These are phyloP conservation scores for Umbellularia californica DNA, from an alignment of 164 flowering plant genomes.

Conservation along the genomic window DNA sequence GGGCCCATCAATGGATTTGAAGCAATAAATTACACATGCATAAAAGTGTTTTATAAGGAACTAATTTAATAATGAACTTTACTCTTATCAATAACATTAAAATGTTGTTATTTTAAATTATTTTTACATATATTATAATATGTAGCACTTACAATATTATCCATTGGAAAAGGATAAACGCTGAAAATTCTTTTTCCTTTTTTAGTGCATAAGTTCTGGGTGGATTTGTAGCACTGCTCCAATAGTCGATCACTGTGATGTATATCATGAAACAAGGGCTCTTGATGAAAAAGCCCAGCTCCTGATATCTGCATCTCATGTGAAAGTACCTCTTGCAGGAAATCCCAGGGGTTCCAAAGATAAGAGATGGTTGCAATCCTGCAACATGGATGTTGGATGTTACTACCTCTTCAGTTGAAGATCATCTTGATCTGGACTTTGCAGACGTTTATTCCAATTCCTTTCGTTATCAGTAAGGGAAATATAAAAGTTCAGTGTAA, in stretches of 20 bases:
- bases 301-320: slow-evolving; percentile 1
- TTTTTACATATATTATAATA: too few relatives aligned
- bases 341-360: slow-evolving; percentile 46
- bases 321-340: slow-evolving; percentile 27
- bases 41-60: too few relatives aligned
- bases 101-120: too few relatives aligned
- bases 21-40: too few relatives aligned
- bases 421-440: slow-evolving; percentile 44
- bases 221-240: background rate
- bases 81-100: too few relatives aligned
- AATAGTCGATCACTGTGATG: background rate
- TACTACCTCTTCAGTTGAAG: slow-evolving; percentile 38
- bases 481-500: background rate
- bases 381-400: slow-evolving; percentile 74
- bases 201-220: background rate
- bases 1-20: too few relatives aligned
- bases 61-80: too few relatives aligned
- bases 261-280: background rate
- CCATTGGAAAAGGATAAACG: background rate
- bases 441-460: slow-evolving; percentile 50
- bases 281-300: background rate
- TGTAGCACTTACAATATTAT: too few relatives aligned
- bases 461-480: slow-evolving; percentile 38
- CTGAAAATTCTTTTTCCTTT: too few relatives aligned
- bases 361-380: slow-evolving; percentile 50